Evolutionary conservation across 495 filamentous ascomycete genomes (phyloP).

Genomic region (Hypoxylon cercidicola): DNA sequence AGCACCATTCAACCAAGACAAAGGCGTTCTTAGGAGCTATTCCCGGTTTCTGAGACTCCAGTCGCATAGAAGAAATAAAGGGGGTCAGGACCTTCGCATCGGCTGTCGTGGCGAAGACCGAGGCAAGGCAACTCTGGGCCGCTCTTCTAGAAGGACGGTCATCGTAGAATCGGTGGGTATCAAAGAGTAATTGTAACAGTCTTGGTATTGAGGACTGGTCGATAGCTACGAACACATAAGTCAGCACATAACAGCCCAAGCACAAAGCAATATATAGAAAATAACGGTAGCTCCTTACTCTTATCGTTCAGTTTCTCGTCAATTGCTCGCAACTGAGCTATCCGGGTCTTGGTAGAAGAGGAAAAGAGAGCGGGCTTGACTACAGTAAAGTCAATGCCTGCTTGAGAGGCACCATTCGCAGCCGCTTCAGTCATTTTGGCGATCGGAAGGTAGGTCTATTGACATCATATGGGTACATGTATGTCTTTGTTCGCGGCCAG

Average conservation of each 20-base stretch:
- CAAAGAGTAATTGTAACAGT: constrained; percentile 77
- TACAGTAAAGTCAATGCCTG: constrained; percentile 50
- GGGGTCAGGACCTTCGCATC: constrained; percentile 66
- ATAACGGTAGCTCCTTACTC: constrained; percentile 45
- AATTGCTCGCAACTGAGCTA: constrained; percentile 54
- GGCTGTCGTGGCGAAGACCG: constrained; percentile 63
- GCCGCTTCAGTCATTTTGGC: constrained; percentile 58
- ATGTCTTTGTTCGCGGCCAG: not conserved
- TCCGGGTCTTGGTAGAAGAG: constrained; percentile 59
- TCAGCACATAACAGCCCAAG: constrained; percentile 20
- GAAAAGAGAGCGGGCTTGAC: constrained; percentile 55
- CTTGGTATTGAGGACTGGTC: constrained; percentile 47
- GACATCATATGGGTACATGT: constrained; percentile 38
- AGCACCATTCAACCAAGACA: constrained; percentile 91
- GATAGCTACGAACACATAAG: constrained; percentile 47
- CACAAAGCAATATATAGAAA: not conserved
- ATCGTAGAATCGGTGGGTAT: constrained; percentile 85
- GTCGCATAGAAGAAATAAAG: constrained; percentile 66
- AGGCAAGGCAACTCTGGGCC: constrained; percentile 77
- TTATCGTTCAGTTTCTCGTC: constrained; percentile 60
- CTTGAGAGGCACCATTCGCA: constrained; percentile 41
- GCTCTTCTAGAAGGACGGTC: constrained; percentile 86
- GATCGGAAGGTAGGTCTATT: constrained; percentile 41
- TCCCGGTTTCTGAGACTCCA: constrained; percentile 76
- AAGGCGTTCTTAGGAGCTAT: constrained; percentile 84